phyloP scores from a whole-genome alignment of 2,329 filamentous ascomycete genomes.

The Alternaria sp. region DNA sequence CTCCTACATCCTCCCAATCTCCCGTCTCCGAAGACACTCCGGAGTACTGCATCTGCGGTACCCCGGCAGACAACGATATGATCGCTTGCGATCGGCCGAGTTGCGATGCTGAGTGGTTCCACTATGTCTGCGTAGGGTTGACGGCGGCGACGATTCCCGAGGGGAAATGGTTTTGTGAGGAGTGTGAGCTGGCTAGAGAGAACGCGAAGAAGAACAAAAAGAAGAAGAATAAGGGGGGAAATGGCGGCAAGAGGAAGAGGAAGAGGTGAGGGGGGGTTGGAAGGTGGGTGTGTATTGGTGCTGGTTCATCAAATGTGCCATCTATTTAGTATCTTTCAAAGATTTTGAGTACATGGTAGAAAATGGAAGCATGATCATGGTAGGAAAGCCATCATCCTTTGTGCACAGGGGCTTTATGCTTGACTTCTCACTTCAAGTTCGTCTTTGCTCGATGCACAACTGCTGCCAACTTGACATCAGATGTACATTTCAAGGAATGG shows the following conservation, averaged over 20 bases:
- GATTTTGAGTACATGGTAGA: not conserved
- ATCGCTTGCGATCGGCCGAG: constrained; percentile 8
- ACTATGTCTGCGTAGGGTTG: constrained; percentile 10
- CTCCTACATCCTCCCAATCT: not conserved
- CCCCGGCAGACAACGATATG: not conserved
- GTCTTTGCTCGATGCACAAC: not conserved
- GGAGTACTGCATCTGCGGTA: constrained; percentile 7
- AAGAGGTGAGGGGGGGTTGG: not conserved
- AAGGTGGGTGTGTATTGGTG: not conserved
- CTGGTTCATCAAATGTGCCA: not conserved
- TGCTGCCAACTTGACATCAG: not conserved
- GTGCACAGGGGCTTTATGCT: not conserved
- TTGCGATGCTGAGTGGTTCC: constrained; percentile 7
- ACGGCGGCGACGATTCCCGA: not conserved
- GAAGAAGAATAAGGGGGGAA: not conserved
- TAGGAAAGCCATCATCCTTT: not conserved
- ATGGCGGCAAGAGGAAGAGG: not conserved
- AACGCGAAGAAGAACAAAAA: not conserved
- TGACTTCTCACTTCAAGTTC: not conserved
- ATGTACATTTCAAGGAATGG: not conserved
- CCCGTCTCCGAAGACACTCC: not conserved
- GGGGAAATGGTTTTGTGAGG: constrained; percentile 12
- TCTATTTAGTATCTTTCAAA: not conserved
- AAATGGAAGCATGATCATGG: not conserved
- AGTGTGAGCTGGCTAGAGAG: not conserved